phyloP scores from a whole-genome alignment of 495 filamentous ascomycete species.

The Penicillium parvum region DNA sequence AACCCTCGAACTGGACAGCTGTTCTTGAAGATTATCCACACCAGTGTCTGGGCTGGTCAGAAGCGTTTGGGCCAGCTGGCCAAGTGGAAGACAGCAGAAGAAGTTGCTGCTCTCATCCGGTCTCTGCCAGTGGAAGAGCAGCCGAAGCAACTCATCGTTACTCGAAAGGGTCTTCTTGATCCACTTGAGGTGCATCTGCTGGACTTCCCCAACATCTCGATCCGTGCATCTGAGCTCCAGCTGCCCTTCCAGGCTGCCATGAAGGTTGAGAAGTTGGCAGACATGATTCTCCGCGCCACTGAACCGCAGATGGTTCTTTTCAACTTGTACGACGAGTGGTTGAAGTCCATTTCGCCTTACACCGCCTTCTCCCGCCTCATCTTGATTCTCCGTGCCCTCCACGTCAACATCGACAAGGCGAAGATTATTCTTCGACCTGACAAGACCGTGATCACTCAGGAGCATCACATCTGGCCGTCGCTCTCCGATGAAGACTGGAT shows the following conservation, averaged over 20 bases:
- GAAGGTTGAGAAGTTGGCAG: conserved; percentile 98
- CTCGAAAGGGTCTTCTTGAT: conserved; percentile 93
- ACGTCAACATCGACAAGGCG: conserved; percentile 98
- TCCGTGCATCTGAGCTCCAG: conserved; percentile 95
- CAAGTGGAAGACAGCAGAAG: conserved; percentile 99
- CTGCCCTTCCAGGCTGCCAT: conserved; percentile 99
- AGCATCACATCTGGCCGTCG: conserved; percentile 98
- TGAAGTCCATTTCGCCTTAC: conserved; percentile 97
- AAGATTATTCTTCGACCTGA: conserved; percentile 96
- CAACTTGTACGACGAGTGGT: conserved; percentile 99
- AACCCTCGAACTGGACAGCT: conserved; percentile 96
- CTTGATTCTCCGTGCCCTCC: conserved; percentile 89
- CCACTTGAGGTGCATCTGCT: conserved; percentile 95
- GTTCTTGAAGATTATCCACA: conserved; percentile 99
- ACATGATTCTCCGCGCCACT: conserved; percentile 97
- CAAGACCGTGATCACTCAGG: conserved; percentile 96
- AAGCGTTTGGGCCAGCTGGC: conserved; percentile 98
- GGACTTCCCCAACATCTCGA: conserved; percentile 99
- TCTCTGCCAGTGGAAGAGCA: conserved; percentile 98
- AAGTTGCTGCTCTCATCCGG: conserved; percentile 96
- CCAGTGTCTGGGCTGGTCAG: conserved; percentile 98
- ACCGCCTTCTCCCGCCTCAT: conserved; percentile 97
- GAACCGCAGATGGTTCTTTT: conserved; percentile 99
- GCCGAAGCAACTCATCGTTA: conserved; percentile 98
- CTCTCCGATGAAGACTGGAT: conserved; percentile 97